Evolutionary conservation across 176 grass and related monocot species (phyloP), one percentile per base, ranked within the genome.

Genomic region (Oryza punctata): DNA sequence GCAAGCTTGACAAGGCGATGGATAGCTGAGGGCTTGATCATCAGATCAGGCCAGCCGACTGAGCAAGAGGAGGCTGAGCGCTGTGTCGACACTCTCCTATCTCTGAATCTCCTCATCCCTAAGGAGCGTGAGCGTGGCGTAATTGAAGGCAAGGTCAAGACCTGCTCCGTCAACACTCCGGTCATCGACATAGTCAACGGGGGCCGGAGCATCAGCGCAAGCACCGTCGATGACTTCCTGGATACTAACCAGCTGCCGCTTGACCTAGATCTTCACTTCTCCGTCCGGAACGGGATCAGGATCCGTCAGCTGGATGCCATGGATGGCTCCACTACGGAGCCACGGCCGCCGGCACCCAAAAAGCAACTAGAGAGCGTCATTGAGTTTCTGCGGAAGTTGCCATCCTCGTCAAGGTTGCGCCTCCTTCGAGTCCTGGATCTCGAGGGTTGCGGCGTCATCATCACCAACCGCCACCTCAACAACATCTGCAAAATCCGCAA

Each of bases 341-440:
- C 49, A 13, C 44, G 44, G 49, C 15, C 49, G 15, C 49, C 49
- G 3, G 4, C 49, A 2, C 49, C 49, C 49, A 52, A 52, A 4
- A 52, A 52, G 49, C 49, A 52, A 6, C 13, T 52, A 15, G 49
- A 52, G 16, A 16, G 15, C 57, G 70, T 66, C 4, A 46, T 74
- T 16, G 10, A 35, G 44, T 80, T 80, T 21, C 1, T 81, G 3
- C 47, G 50, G 40, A 11, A 61, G 10, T 6, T 44, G 6, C 57
- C 40, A 8, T 1, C 2, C 3, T 65, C 59, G 7, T 43, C 27
- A 16, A 24, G 59, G 23, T 3, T 44, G 49, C 5, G 49, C 14
- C 16, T 54, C 1, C 47, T 84, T 13, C 66, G 21, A 6, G 70
- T 76, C 45, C n/a, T 84, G 7, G 82, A 84, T 77, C 49, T 84